phyloP scores from a whole-genome alignment of 1,284 basidiomycete species.

The Vanrija humicola region DNA sequence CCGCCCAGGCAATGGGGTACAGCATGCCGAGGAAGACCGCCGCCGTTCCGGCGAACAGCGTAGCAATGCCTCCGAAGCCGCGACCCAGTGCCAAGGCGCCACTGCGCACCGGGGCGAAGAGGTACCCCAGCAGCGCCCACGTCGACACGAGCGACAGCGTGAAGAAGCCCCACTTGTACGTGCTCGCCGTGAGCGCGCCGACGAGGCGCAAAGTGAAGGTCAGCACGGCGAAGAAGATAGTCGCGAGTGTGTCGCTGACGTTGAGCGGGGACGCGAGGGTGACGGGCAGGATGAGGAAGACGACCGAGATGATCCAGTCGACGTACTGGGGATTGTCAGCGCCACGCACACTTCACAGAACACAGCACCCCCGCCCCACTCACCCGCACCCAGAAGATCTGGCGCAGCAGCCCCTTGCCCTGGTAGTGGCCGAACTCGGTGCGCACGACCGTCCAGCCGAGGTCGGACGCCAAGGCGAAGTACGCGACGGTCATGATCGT shows the following conservation, averaged over 20 bases:
- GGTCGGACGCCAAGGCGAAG: slow-evolving; percentile 61
- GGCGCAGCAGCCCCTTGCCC: slow-evolving; percentile 46
- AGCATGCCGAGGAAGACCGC: slow-evolving; percentile 54
- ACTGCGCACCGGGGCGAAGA: slow-evolving; percentile 38
- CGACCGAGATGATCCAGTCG: slow-evolving; percentile 57
- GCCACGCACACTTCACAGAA: not conserved
- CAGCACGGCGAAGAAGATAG: slow-evolving; percentile 57
- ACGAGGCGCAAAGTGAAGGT: slow-evolving; percentile 57
- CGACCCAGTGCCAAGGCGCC: slow-evolving; percentile 27
- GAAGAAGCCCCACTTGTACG: slow-evolving; percentile 57
- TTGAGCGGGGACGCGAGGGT: too few species aligned
- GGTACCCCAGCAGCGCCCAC: slow-evolving; percentile 44
- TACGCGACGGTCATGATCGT: slow-evolving; percentile 51
- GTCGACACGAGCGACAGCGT: slow-evolving; percentile 53
- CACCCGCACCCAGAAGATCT: slow-evolving; percentile 54
- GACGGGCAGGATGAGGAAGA: slow-evolving; percentile 53
- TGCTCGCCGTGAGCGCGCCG: slow-evolving; percentile 53
- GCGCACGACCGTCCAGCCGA: slow-evolving; percentile 55
- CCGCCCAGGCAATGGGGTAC: slow-evolving; percentile 53
- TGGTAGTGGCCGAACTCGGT: slow-evolving; percentile 53
- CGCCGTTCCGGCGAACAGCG: slow-evolving; percentile 31
- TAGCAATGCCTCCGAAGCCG: slow-evolving; percentile 49
- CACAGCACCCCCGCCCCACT: not conserved
- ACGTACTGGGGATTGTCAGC: slow-evolving; percentile 48
- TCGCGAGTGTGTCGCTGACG: slow-evolving; percentile 47